Conservation (phyloP, 208 protist species). For the Phytomonas francai region DNA sequence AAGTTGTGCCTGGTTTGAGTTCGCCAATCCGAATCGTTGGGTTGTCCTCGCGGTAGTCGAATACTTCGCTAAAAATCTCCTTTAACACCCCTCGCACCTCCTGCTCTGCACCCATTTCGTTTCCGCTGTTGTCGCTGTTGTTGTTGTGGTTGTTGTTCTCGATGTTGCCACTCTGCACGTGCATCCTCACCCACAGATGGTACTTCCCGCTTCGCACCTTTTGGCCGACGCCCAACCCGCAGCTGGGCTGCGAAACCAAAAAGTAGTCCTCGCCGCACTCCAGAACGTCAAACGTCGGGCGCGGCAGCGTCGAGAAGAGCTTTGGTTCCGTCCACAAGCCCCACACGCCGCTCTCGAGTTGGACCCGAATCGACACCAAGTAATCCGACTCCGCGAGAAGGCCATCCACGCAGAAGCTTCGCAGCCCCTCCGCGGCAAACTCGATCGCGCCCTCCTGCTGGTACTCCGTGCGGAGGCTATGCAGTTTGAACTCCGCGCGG, state of each 20-base stretch:
- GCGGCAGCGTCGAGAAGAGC: slow-evolving; percentile 42
- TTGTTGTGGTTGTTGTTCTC: slow-evolving; percentile 6
- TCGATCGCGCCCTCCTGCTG: slow-evolving; percentile 28
- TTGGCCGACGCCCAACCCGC: neutral
- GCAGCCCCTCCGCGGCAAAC: slow-evolving; percentile 16
- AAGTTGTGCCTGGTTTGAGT: slow-evolving; percentile 60
- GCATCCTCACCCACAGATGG: neutral
- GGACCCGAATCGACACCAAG: slow-evolving; percentile 53
- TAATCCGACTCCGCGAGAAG: slow-evolving; percentile 66
- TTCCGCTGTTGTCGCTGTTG: neutral
- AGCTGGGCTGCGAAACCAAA: slow-evolving; percentile 49
- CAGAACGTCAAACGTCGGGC: slow-evolving; percentile 35
- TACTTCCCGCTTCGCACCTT: slow-evolving; percentile 1
- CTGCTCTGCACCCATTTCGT: neutral
- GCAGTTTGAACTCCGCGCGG: slow-evolving; percentile 67
- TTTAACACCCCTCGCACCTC: no score
- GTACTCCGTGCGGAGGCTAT: slow-evolving; percentile 38
- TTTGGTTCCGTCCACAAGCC: slow-evolving; percentile 77
- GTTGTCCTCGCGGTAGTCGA: no score
- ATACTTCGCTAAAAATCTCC: no score
- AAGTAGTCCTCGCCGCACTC: slow-evolving; percentile 89
- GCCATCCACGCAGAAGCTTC: slow-evolving; percentile 52
- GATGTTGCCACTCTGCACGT: neutral
- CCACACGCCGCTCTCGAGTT: slow-evolving; percentile 68
- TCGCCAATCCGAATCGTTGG: slow-evolving; percentile 46